These are phyloP conservation scores for Phialemoniopsis sp. DNA, from an alignment of 2,329 filamentous ascomycete genomes.

Conservation along the genomic window DNA sequence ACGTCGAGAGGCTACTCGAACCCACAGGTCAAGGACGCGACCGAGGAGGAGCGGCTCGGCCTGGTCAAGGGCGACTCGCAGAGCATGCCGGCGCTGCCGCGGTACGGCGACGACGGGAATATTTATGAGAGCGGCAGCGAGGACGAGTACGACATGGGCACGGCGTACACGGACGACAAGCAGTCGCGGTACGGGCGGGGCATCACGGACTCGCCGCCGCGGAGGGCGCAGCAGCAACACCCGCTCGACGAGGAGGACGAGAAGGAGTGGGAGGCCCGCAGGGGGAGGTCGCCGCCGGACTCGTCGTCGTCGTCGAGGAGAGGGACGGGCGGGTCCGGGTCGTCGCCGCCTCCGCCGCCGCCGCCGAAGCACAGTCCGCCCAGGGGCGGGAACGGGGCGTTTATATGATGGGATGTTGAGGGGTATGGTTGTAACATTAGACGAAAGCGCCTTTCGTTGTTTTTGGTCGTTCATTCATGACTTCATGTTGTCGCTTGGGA, in stretches of 20 bases:
- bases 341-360: slow-evolving; percentile 9
- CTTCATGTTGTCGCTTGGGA: background rate
- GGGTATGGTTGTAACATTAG: too few relatives aligned
- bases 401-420: slow-evolving; percentile 13
- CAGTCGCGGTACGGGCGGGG: slow-evolving; percentile 32
- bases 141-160: slow-evolving; percentile 18
- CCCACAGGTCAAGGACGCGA: slow-evolving; percentile 47
- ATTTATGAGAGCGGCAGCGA: slow-evolving; percentile 18
- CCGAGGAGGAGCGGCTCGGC: slow-evolving; percentile 79
- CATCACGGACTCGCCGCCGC: slow-evolving; percentile 31
- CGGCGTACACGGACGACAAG: slow-evolving; percentile 21
- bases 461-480: background rate
- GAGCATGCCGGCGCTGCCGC: slow-evolving; percentile 25
- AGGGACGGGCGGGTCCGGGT: slow-evolving; percentile 1
- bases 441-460: too few relatives aligned
- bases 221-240: slow-evolving; percentile 17
- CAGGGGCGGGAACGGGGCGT: slow-evolving; percentile 14
- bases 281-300: slow-evolving; percentile 1
- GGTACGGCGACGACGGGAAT: slow-evolving; percentile 24
- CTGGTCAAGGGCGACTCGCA: slow-evolving; percentile 70
- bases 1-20: slow-evolving; percentile 31
- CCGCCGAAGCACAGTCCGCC: slow-evolving; percentile 10
- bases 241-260: background rate
- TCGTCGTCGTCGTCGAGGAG: background rate
- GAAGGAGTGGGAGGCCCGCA: slow-evolving; percentile 16